A percentile compares a stretch with the other conserved stretches of the same genome.
phyloP scores from a whole-genome alignment of 129 eudicot species.

The Solidago caesia region DNA sequence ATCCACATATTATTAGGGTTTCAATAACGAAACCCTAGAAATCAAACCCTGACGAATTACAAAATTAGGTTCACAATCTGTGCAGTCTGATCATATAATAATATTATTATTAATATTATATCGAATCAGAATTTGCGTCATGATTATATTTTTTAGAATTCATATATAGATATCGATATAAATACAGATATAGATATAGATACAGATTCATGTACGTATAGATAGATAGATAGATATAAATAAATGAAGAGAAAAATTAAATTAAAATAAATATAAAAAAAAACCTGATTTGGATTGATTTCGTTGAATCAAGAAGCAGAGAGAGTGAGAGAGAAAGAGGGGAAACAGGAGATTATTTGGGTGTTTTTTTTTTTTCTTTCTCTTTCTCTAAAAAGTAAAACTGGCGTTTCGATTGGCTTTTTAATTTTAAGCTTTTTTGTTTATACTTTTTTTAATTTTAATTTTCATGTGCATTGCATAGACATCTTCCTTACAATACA shows the following conservation, averaged over 20 bases:
- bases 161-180: too few relatives aligned
- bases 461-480: too few relatives aligned
- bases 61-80: slow-evolving; percentile 18
- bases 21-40: slow-evolving; percentile 1
- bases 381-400: slow-evolving; percentile 18
- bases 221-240: neutral
- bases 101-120: neutral
- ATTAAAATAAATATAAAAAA: neutral
- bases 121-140: slow-evolving; percentile 1
- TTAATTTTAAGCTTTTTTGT: too few relatives aligned
- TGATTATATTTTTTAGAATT: slow-evolving; percentile 1
- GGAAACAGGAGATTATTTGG: neutral
- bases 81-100: slow-evolving; percentile 21
- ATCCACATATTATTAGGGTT: slow-evolving; percentile 9
- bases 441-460: too few relatives aligned
- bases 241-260: neutral
- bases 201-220: neutral
- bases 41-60: slow-evolving; percentile 8
- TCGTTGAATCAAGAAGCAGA: slow-evolving; percentile 11
- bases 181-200: neutral
- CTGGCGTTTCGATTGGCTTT: too few relatives aligned
- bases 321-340: slow-evolving; percentile 33
- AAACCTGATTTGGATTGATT: slow-evolving; percentile 19
- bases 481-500: too few relatives aligned
- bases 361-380: neutral